Conservation (phyloP, 768 basidiomycete genomes). For the Russula foetens region DNA sequence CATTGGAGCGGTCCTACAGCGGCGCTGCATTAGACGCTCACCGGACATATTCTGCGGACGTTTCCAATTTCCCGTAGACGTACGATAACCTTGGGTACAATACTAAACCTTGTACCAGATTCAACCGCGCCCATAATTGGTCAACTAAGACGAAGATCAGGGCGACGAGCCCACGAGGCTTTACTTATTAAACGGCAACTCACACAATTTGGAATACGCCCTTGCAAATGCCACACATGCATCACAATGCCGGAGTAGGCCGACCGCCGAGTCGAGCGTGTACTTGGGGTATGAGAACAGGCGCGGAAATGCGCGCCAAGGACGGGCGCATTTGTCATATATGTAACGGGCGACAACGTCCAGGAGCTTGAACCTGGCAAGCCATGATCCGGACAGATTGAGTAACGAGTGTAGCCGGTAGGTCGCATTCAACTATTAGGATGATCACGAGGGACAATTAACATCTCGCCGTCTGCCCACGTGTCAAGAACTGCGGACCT, state of each 20-base stretch:
- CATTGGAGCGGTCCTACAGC: background rate
- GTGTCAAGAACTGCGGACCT: background rate
- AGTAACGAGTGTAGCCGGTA: constrained; percentile 16
- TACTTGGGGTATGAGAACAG: background rate
- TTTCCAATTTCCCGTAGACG: constrained; percentile 18
- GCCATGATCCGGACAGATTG: constrained; percentile 15
- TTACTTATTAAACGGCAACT: background rate
- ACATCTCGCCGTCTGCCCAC: background rate
- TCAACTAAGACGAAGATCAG: constrained; percentile 9
- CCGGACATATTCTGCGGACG: constrained; percentile 19
- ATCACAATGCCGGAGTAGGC: background rate
- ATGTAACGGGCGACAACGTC: constrained; percentile 5
- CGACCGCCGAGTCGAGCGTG: background rate
- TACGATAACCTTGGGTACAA: constrained; percentile 15
- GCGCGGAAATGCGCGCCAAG: background rate
- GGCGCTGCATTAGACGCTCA: constrained; percentile 4
- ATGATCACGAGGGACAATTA: background rate
- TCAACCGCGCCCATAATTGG: constrained; percentile 14
- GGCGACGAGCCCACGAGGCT: background rate
- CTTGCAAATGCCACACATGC: background rate
- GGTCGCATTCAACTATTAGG: constrained; percentile 12
- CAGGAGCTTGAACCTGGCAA: constrained; percentile 17
- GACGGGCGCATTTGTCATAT: background rate
- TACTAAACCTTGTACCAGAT: constrained; percentile 9
- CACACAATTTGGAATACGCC: constrained; percentile 5